Evolutionary conservation across 148 eudicot species (phyloP).

Genomic region (Amaranthus hypochondriacus): DNA sequence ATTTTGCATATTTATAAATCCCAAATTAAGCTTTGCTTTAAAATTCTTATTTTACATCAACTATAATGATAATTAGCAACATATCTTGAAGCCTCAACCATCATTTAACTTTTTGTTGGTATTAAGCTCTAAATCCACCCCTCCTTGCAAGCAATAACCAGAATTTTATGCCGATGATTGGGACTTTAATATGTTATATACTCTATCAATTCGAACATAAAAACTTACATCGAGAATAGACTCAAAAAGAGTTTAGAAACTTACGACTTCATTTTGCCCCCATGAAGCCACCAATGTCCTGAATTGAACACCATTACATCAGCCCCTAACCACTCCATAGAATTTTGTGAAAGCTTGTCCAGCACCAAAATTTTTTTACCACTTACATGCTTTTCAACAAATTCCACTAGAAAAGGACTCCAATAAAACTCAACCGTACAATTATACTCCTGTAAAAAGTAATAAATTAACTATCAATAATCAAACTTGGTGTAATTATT

Average conservation of each 20-base stretch:
- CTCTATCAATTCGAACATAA: too few relatives aligned
- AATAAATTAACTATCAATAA: neutral
- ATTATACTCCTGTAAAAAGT: neutral
- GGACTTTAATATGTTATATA: too few relatives aligned
- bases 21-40: too few relatives aligned
- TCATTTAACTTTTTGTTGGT: too few relatives aligned
- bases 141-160: too few relatives aligned
- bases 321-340: conserved; percentile 49
- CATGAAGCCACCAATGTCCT: conserved; percentile 67
- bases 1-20: too few relatives aligned
- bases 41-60: too few relatives aligned
- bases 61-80: too few relatives aligned
- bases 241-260: neutral
- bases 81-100: too few relatives aligned
- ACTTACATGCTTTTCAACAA: conserved; percentile 24
- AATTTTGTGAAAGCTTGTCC: conserved; percentile 30
- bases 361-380: conserved; percentile 36
- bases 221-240: neutral
- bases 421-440: conserved; percentile 48
- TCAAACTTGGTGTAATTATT: too few relatives aligned
- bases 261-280: conserved; percentile 38
- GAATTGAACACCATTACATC: conserved; percentile 58
- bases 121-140: too few relatives aligned
- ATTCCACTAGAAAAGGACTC: conserved; percentile 52
- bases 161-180: too few relatives aligned